Conservation (phyloP, 352 stramenopile species). For the Phytophthora megakarya region DNA sequence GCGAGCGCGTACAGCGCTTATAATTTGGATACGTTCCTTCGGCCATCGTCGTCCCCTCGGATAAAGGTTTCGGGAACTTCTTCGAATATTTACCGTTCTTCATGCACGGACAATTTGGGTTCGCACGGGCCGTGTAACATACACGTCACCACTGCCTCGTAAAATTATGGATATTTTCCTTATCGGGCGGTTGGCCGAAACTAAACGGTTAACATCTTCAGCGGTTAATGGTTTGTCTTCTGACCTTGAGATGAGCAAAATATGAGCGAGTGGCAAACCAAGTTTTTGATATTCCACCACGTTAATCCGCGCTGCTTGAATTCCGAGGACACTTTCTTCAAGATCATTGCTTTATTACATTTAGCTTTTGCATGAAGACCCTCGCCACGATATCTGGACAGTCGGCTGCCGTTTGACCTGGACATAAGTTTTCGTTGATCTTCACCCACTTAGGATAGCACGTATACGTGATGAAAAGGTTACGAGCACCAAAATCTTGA, state of each 20-base stretch:
- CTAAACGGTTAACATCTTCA: too few relatives aligned
- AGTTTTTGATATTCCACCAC: not conserved
- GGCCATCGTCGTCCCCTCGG: not conserved
- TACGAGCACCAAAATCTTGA: not conserved
- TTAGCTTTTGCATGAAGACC: not conserved
- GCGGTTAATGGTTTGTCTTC: too few relatives aligned
- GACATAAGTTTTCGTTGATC: slow-evolving; percentile 43
- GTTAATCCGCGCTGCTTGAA: not conserved
- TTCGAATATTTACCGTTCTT: not conserved
- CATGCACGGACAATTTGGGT: not conserved
- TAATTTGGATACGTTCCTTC: not conserved
- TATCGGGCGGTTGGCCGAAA: too few relatives aligned
- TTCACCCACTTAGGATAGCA: slow-evolving; percentile 53
- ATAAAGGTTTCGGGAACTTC: not conserved
- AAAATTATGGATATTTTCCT: too few relatives aligned
- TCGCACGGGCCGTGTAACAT: not conserved
- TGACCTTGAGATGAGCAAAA: too few relatives aligned
- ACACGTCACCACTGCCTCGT: not conserved
- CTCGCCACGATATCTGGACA: not conserved
- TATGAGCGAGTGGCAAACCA: too few relatives aligned
- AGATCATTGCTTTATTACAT: not conserved
- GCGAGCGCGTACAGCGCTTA: not conserved
- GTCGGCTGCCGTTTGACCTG: too few relatives aligned
- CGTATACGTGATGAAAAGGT: slow-evolving; percentile 27
- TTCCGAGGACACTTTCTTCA: not conserved